phyloP scores from a whole-genome alignment of 352 stramenopile genomes.

The Pythium rhizo-oryzae region DNA sequence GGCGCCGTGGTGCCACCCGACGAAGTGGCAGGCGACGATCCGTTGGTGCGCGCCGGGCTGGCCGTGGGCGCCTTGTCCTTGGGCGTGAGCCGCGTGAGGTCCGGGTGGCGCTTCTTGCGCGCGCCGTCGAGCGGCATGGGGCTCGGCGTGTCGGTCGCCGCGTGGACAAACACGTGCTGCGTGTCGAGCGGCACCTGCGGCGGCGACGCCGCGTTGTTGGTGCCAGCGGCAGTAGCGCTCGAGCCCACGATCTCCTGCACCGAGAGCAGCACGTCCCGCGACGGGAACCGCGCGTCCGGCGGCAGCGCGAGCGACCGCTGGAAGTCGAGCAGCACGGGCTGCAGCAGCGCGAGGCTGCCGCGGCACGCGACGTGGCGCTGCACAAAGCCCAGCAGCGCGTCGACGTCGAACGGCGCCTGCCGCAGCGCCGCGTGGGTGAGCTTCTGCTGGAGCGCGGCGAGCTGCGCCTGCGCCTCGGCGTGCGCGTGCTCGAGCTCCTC shows the following conservation, averaged over 20 bases:
- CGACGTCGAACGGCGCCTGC: conserved; percentile 22
- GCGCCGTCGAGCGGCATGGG: not conserved
- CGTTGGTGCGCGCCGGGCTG: conserved; percentile 5
- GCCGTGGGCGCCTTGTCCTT: conserved; percentile 13
- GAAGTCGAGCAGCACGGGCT: conserved; percentile 21
- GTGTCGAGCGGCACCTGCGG: not conserved
- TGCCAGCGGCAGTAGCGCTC: too few species aligned
- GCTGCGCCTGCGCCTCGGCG: conserved; percentile 25
- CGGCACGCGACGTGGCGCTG: conserved; percentile 39
- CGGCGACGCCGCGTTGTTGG: not conserved
- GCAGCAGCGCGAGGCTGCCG: conserved; percentile 35
- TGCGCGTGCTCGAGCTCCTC: conserved; percentile 37
- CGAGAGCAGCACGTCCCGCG: conserved; percentile 25
- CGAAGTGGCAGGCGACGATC: too few species aligned
- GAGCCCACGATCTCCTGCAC: conserved; percentile 25
- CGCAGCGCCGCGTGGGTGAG: conserved; percentile 28
- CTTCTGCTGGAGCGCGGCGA: conserved; percentile 34
- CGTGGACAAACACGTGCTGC: conserved; percentile 3
- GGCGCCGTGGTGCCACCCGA: not conserved
- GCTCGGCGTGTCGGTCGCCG: not conserved
- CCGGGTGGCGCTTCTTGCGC: conserved; percentile 16
- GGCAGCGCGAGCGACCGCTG: conserved; percentile 27
- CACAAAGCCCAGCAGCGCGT: conserved; percentile 35
- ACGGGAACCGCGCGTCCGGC: conserved; percentile 22
- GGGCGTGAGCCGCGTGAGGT: conserved; percentile 23